phyloP scores from a whole-genome alignment of 73 alveolate species.

The Breviolum minutum region DNA sequence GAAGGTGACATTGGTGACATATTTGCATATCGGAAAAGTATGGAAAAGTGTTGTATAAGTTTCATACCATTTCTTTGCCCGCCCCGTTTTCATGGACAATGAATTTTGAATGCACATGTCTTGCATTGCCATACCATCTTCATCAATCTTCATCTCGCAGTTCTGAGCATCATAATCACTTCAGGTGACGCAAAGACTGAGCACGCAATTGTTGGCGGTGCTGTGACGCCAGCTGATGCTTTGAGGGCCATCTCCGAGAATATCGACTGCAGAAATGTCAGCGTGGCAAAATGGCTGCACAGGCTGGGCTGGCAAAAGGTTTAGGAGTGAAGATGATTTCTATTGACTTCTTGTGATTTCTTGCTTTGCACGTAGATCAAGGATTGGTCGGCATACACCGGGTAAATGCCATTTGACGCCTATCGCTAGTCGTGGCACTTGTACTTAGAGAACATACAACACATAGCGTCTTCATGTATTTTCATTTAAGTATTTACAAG shows the following conservation, averaged over 20 bases:
- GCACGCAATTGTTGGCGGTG: conserved; percentile 70
- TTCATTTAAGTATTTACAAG: too few relatives aligned
- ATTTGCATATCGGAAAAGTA: not conserved
- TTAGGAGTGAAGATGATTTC: not conserved
- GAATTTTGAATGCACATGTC: too few relatives aligned
- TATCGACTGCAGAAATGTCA: conserved; percentile 57
- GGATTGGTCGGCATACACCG: too few relatives aligned
- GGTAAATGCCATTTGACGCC: too few relatives aligned
- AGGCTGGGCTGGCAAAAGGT: not conserved
- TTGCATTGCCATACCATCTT: not conserved
- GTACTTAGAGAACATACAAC: too few relatives aligned
- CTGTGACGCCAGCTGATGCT: conserved; percentile 67
- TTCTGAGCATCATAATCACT: not conserved
- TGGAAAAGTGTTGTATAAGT: too few relatives aligned
- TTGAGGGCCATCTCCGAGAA: conserved; percentile 47
- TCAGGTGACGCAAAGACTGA: conserved; percentile 31
- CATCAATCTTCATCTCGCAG: not conserved
- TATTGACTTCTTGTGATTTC: too few relatives aligned
- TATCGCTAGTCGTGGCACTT: too few relatives aligned
- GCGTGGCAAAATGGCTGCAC: conserved; percentile 84
- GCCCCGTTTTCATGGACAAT: too few relatives aligned
- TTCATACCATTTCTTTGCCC: too few relatives aligned
- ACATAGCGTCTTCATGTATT: too few relatives aligned
- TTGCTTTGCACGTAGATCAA: too few relatives aligned
- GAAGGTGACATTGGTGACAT: not conserved